Base-by-base conservation (phyloP, 306 rosid species). In the Bauhinia variegata region DNA sequence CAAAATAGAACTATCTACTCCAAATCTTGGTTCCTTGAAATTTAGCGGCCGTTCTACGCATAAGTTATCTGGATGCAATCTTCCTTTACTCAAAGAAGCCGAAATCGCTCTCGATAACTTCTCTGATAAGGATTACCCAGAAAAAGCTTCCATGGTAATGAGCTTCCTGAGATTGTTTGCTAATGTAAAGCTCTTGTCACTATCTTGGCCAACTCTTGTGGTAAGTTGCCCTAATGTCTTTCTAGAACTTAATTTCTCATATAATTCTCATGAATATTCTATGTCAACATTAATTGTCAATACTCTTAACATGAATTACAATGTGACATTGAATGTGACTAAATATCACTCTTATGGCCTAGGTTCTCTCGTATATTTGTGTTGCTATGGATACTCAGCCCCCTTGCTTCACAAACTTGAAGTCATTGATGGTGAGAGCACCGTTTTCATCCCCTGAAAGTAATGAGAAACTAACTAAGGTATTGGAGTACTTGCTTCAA, bases 361-460 rank as follows among this genome's bases (percentile, higher is more conserved):
- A 65, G 78, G 52, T 12, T 37, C 36, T 56, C 17, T 57, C 54
- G 8, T 23, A 28, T 34, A 8, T 17, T 36, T 43, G 33, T 65
- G 57, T 60, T 28, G 1, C 1, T 23, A 28, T 12, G 67, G 15
- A 7, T 4, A 14, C 36, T 49, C 67, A 73, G 57, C 49, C 59
- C 48, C 67, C 67, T 47, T 73, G 61, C 66, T 73, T 65, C 48
- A 60, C 16, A 36, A 54, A 33, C 43, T 73, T 73, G 52, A 55
- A 63, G 52, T 63, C 59, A 11, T 63, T 72, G 57, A 63, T 64
- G 55, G 17, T 73, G 67, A 56, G 28, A 36, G 46, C 1, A 23
- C 28, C n/a, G n/a, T n/a, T 9, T 41, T 0, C 2, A 8, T 32
- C 17, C 72, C n/a, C 37, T 3, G 30, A 55, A 55, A 55, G 54